Conservation (phyloP, 208 protist species). For the Trypanosoma vivax region DNA sequence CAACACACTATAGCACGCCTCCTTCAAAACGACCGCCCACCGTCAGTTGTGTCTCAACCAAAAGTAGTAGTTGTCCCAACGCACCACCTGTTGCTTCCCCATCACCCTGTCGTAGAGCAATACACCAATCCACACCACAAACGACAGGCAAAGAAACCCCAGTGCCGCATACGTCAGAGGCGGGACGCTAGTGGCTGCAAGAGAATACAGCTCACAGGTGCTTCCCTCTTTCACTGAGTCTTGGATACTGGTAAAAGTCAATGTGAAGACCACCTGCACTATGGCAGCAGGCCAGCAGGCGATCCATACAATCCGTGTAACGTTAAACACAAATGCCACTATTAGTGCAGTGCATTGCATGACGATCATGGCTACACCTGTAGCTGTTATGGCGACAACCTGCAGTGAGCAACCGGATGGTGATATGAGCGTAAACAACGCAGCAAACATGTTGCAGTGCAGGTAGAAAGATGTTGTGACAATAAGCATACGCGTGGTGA, state of each 20-base stretch:
- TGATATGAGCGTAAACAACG: not conserved
- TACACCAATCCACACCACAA: constrained; percentile 32
- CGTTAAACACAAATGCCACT: constrained; percentile 5
- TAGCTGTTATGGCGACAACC: no score
- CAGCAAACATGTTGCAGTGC: constrained; percentile 5
- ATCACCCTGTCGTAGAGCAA: constrained; percentile 24
- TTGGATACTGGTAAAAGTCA: constrained; percentile 16
- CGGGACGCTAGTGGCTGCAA: constrained; percentile 18
- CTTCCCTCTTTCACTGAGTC: not conserved
- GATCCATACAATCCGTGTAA: not conserved
- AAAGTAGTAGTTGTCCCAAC: constrained; percentile 38
- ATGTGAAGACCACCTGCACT: constrained; percentile 33
- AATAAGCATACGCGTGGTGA: constrained; percentile 19
- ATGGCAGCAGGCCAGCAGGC: constrained; percentile 23
- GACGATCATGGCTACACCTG: no score
- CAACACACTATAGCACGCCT: no score
- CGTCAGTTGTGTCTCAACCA: constrained; percentile 11
- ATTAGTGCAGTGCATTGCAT: no score
- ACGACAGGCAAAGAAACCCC: constrained; percentile 28
- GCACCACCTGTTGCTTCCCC: constrained; percentile 23
- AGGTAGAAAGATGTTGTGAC: constrained; percentile 11
- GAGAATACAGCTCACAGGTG: constrained; percentile 25
- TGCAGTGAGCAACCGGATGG: no score
- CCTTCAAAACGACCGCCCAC: no score
- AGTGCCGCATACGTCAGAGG: constrained; percentile 36